A percentile compares a stretch with the other conserved stretches of the same genome.
phyloP scores from a whole-genome alignment of 2,329 filamentous ascomycete genomes.

The Aspergillus uvarum region DNA sequence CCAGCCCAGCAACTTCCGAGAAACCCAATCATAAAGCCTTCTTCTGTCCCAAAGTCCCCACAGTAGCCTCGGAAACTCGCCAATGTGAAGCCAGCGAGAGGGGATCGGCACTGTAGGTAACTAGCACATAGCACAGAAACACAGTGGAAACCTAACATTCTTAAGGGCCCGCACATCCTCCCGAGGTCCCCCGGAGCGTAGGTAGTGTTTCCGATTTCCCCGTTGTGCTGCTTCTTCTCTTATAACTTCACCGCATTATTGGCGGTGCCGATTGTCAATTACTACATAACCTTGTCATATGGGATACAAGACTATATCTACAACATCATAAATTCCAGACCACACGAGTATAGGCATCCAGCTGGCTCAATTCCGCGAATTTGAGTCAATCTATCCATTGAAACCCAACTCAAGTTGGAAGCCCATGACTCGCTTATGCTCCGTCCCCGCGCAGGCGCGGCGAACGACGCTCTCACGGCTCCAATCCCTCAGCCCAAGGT shows the following conservation, averaged over 20 bases:
- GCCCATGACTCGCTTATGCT: constrained; percentile 21
- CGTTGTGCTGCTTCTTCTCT: neutral
- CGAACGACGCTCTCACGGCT: constrained; percentile 7
- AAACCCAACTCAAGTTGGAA: neutral
- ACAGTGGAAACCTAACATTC: constrained; percentile 9
- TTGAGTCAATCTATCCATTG: too few species aligned
- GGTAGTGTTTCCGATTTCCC: neutral
- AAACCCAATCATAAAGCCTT: constrained; percentile 15
- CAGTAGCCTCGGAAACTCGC: constrained; percentile 12
- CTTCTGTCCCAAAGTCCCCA: neutral
- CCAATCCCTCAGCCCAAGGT: constrained; percentile 9
- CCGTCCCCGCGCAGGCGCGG: constrained; percentile 23
- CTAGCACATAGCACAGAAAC: neutral
- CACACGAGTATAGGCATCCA: too few species aligned
- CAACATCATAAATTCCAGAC: too few species aligned
- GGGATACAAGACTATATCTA: too few species aligned
- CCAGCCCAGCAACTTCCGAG: constrained; percentile 15
- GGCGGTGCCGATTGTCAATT: too few species aligned
- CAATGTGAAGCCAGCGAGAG: constrained; percentile 1
- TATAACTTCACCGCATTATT: neutral
- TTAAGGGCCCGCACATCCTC: neutral
- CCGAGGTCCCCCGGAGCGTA: neutral
- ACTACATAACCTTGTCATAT: too few species aligned
- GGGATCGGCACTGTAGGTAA: too few species aligned
- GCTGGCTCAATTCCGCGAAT: too few species aligned